Evolutionary conservation across 1,284 basidiomycete genomes (phyloP).

Genomic region (Gymnopus androsaceus): DNA sequence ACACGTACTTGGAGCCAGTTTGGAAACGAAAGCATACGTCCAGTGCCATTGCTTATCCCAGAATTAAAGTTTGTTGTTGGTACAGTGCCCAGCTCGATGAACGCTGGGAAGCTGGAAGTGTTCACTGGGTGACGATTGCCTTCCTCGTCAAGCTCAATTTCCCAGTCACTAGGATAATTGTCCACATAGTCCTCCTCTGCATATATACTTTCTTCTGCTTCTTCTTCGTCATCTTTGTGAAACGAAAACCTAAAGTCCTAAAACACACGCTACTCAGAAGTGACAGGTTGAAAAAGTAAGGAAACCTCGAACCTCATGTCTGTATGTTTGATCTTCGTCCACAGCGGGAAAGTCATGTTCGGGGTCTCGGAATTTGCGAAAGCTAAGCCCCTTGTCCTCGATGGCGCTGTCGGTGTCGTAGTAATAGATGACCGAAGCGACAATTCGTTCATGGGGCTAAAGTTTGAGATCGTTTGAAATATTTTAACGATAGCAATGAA

Average conservation of each 20-base stretch:
- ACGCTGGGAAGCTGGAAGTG: background rate
- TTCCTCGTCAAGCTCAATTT: slow-evolving; percentile 1
- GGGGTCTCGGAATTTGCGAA: slow-evolving; percentile 13
- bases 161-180: slow-evolving; percentile 22
- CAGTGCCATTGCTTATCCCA: slow-evolving; percentile 8
- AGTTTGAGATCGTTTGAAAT: too few relatives aligned
- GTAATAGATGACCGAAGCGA: slow-evolving; percentile 22
- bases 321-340: slow-evolving; percentile 1
- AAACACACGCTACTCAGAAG: too few relatives aligned
- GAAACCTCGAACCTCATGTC: slow-evolving; percentile 3
- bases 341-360: slow-evolving; percentile 6
- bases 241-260: background rate
- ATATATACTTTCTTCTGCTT: background rate
- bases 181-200: background rate
- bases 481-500: too few relatives aligned
- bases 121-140: background rate
- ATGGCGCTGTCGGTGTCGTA: slow-evolving; percentile 19
- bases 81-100: slow-evolving; percentile 9
- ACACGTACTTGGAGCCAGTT: slow-evolving; percentile 19
- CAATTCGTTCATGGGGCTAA: slow-evolving; percentile 22
- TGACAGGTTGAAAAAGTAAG: too few relatives aligned
- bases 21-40: slow-evolving; percentile 21
- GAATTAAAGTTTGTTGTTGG: slow-evolving; percentile 2
- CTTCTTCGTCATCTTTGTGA: background rate
- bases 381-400: slow-evolving; percentile 17